Conservation (phyloP, 2,329 filamentous ascomycete genomes). For the Fusarium sp. region DNA sequence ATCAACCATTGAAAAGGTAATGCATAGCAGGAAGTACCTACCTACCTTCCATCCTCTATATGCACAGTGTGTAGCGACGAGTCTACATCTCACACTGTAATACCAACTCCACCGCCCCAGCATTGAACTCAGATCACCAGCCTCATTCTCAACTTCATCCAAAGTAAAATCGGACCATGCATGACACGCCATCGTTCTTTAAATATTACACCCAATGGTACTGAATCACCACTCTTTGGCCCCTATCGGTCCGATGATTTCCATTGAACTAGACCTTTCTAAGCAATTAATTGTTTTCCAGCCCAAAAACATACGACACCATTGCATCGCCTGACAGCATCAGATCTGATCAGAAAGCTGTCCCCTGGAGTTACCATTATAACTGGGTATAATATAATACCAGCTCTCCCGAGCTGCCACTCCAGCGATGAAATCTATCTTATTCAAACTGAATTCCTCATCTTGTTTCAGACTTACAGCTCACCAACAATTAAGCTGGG, state of each 20-base stretch:
- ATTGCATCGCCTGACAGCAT: slow-evolving; percentile 1
- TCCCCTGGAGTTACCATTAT: background rate
- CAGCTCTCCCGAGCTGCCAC: background rate
- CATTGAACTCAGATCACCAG: slow-evolving; percentile 41
- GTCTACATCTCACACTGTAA: slow-evolving; percentile 5
- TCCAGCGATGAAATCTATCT: slow-evolving; percentile 16
- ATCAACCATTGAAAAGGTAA: background rate
- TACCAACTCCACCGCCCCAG: slow-evolving; percentile 43
- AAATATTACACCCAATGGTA: background rate
- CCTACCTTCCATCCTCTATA: no score
- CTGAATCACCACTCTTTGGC: background rate
- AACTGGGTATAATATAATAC: slow-evolving; percentile 5
- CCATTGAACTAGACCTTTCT: background rate
- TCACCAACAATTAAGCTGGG: background rate
- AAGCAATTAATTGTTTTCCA: background rate
- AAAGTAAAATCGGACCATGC: slow-evolving; percentile 18
- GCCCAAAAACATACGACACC: slow-evolving; percentile 9
- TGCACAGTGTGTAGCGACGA: background rate
- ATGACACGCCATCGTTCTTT: slow-evolving; percentile 4
- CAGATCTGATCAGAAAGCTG: background rate
- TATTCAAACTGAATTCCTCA: background rate
- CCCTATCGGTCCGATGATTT: background rate
- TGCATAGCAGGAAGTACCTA: no score
- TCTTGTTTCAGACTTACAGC: background rate
- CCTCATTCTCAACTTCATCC: slow-evolving; percentile 38